phyloP scores from a whole-genome alignment of 2,329 filamentous ascomycete species.

The Stachybotrys chlorohalonatus region DNA sequence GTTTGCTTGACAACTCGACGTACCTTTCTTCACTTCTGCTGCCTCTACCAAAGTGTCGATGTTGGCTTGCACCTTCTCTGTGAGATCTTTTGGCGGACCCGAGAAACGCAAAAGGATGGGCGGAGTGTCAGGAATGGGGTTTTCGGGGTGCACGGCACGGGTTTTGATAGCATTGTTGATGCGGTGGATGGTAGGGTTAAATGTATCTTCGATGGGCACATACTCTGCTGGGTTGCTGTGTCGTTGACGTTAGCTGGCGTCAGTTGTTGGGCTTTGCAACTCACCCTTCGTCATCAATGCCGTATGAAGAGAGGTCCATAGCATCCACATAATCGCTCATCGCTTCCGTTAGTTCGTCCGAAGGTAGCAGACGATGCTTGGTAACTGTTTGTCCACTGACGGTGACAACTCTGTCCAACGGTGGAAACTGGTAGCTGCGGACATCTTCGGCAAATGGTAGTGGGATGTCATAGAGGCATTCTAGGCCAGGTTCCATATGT shows the following conservation, averaged over 20 bases:
- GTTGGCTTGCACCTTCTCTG: conserved; percentile 44
- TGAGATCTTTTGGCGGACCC: conserved; percentile 57
- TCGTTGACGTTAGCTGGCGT: conserved; percentile 6
- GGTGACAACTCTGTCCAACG: conserved; percentile 78
- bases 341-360: conserved; percentile 60
- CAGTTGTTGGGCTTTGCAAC: conserved; percentile 9
- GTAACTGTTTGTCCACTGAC: conserved; percentile 73
- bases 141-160: conserved; percentile 66
- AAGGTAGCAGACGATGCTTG: conserved; percentile 77
- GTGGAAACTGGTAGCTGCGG: conserved; percentile 82
- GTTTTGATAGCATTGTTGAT: conserved; percentile 78
- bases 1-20: neutral
- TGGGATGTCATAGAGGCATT: conserved; percentile 82
- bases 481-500: conserved; percentile 66
- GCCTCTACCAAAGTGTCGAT: conserved; percentile 58
- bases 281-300: conserved; percentile 66
- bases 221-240: conserved; percentile 51
- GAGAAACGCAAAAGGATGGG: conserved; percentile 65
- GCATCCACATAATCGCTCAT: conserved; percentile 90
- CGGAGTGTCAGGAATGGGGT: conserved; percentile 51
- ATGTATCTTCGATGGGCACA: conserved; percentile 70
- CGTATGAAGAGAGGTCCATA: conserved; percentile 75
- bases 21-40: conserved; percentile 78
- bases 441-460: conserved; percentile 91
- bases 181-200: conserved; percentile 77